Base-by-base conservation (phyloP, 768 basidiomycete species). In the Pulveroboletus sp. region DNA sequence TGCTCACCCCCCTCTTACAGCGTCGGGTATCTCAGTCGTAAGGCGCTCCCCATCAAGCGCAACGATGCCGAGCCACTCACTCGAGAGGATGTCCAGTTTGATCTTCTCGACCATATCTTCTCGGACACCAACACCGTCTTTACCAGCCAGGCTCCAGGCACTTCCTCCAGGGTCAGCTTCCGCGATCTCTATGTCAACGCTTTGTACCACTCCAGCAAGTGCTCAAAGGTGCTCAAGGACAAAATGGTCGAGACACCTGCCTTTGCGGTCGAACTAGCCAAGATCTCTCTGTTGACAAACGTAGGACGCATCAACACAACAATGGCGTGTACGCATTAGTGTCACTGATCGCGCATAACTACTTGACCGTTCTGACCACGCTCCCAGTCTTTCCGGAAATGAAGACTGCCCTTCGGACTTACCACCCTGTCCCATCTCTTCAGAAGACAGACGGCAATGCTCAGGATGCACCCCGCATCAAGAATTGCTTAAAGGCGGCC, bases 221-320 rank as follows among this genome's bases (percentile, higher is more conserved):
- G 86, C 65, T 92, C 90, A 57, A 90, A 90, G 70, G 85, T 88
- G 37, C 77, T 93, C 66, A 86, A 88, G 68, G 86, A 89, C 64
- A 92, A 92, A 69, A 89, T 94, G 83, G 69, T 82, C 44, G 87
- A 91, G 48, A 85, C 80, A 1, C 86, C 87, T 13, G 80, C 80
- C 7, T 91, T 89, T 65, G 84, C 82, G 6, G 71, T 83, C 56
- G 89, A 89, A 67, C 79, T 91, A 46, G 86, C 84, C 45, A 91
- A 92, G 70, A 81, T 93, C 33, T 84, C 86, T 26, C 74, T 93
- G 31, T 73, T 93, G 46, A 89, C 90, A 45, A 95, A 95, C 62
- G 86, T 93, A 41, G 92, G 92, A 24, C 76, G 90, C 55, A 89
- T 94, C 69, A 94, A 93, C 63, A 94, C 93, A 35, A 93, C 92